Percentiles rank a stretch among this genome's conserved stretches.
Conservation (phyloP, 257 asterid species). For the Nicotiana benthamiana region DNA sequence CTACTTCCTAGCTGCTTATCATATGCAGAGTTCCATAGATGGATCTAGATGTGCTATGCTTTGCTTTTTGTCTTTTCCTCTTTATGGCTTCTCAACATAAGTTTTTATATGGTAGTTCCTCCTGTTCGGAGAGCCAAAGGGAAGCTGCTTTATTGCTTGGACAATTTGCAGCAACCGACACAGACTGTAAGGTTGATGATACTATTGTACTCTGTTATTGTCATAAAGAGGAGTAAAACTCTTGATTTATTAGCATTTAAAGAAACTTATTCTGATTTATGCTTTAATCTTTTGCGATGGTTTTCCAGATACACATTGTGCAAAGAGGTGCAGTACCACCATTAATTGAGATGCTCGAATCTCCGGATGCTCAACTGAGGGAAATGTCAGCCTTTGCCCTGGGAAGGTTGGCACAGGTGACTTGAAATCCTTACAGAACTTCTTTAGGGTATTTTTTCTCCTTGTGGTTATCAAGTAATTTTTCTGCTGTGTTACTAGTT, state of each 20-base stretch:
- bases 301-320: conserved; percentile 80
- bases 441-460: not conserved
- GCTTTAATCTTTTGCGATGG: not conserved
- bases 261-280: not conserved
- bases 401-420: conserved; percentile 98
- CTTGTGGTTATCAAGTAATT: not conserved
- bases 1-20: not conserved
- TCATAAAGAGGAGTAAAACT: not conserved
- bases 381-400: conserved; percentile 99
- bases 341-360: conserved; percentile 90
- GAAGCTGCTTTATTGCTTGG: conserved; percentile 99
- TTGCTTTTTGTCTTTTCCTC: not conserved
- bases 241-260: not conserved
- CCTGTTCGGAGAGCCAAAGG: conserved; percentile 97
- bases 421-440: conserved; percentile 1
- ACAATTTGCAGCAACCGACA: conserved; percentile 97
- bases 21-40: not conserved
- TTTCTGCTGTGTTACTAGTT: not conserved
- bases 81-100: not conserved
- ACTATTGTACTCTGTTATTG: conserved; percentile 4
- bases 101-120: conserved; percentile 47
- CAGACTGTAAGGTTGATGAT: conserved; percentile 91
- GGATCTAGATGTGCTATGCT: not conserved
- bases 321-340: conserved; percentile 99
- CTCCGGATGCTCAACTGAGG: conserved; percentile 80